Percentiles rank a stretch among this genome's conserved stretches.
These are phyloP conservation scores for Trichoderma erinaceum DNA, from an alignment of 495 filamentous ascomycete species.

Conservation along the genomic window DNA sequence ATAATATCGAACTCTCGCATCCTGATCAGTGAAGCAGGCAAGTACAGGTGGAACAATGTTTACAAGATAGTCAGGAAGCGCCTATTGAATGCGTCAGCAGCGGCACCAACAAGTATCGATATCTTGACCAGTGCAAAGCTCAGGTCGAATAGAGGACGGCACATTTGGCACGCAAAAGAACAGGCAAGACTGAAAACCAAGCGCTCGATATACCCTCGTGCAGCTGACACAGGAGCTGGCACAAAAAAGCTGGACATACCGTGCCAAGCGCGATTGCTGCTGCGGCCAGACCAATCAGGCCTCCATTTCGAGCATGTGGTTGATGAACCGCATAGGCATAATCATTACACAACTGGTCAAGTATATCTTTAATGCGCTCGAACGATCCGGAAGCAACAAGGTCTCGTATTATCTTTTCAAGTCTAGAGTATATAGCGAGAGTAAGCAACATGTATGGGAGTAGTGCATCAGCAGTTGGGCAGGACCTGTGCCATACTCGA, in stretches of 20 bases:
- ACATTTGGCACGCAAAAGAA: not conserved
- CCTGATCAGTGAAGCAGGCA: conserved; percentile 97
- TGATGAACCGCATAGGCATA: conserved; percentile 98
- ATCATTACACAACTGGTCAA: conserved; percentile 94
- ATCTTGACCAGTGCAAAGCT: not conserved
- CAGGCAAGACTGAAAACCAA: not conserved
- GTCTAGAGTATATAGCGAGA: conserved; percentile 39
- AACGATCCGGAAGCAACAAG: conserved; percentile 69
- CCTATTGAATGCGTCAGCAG: conserved; percentile 36
- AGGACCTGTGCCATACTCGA: conserved; percentile 66
- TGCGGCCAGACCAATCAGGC: conserved; percentile 91
- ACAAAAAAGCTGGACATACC: conserved; percentile 46
- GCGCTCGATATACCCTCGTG: not conserved
- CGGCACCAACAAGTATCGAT: not conserved
- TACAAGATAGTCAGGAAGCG: conserved; percentile 84
- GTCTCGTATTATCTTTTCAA: conserved; percentile 88
- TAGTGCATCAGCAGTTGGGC: not conserved
- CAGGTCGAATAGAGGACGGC: not conserved
- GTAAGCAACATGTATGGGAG: conserved; percentile 5
- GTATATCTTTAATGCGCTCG: conserved; percentile 72
- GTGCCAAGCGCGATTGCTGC: conserved; percentile 93
- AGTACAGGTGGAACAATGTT: conserved; percentile 94
- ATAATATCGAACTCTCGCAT: conserved; percentile 96
- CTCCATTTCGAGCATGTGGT: conserved; percentile 93
- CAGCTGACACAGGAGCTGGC: not conserved